phyloP scores from a whole-genome alignment of 345 rosid genomes.

The Camelina sativa region DNA sequence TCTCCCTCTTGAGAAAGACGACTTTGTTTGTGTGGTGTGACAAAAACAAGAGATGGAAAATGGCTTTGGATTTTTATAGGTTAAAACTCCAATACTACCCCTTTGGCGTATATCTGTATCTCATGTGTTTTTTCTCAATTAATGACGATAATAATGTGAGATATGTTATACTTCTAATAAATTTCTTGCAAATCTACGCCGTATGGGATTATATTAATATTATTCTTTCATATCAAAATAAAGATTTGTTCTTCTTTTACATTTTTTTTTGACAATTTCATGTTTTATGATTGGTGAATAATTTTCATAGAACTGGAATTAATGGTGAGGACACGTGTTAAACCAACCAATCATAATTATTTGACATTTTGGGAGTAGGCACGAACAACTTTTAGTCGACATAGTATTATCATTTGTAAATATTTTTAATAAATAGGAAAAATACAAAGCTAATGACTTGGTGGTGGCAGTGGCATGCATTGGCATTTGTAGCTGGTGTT shows the following conservation, averaged over 20 bases:
- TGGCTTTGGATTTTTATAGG: conserved; percentile 34
- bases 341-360: conserved; percentile 18
- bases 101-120: conserved; percentile 5
- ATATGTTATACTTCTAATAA: background rate
- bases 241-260: background rate
- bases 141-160: conserved; percentile 16
- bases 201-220: background rate
- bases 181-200: background rate
- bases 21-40: conserved; percentile 33
- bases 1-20: background rate
- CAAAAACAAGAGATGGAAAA: conserved; percentile 21
- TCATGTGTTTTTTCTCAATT: conserved; percentile 32
- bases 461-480: conserved; percentile 25
- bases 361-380: conserved; percentile 25
- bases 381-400: conserved; percentile 27
- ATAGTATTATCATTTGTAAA: background rate
- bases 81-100: conserved; percentile 11
- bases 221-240: background rate
- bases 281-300: conserved; percentile 12
- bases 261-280: background rate
- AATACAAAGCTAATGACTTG: background rate
- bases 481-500: conserved; percentile 26
- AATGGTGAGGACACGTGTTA: background rate
- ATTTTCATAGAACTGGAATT: background rate
- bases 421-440: background rate